Evolutionary conservation across 768 basidiomycete genomes (phyloP).

Genomic region (Russula virescens): DNA sequence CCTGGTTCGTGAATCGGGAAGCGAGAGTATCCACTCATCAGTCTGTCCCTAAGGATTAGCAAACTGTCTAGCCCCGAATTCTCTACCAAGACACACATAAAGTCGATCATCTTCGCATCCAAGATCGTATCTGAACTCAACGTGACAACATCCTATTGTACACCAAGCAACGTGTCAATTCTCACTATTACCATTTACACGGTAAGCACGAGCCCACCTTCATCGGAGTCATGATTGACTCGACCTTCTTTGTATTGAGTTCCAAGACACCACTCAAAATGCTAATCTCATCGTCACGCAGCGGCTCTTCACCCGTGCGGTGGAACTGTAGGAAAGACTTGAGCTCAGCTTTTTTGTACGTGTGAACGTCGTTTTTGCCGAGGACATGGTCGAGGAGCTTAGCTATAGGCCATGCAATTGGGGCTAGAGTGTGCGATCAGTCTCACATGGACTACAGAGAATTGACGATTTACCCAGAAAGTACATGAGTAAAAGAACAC

Average conservation of each 20-base stretch:
- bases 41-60: constrained; percentile 33
- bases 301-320: constrained; percentile 66
- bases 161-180: not conserved
- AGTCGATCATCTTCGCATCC: constrained; percentile 73
- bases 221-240: constrained; percentile 53
- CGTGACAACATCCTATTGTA: constrained; percentile 70
- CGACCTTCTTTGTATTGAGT: constrained; percentile 64
- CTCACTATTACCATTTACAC: not conserved
- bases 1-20: constrained; percentile 81
- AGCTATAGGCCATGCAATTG: constrained; percentile 54
- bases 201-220: constrained; percentile 30
- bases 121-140: constrained; percentile 72
- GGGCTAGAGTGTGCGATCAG: constrained; percentile 31
- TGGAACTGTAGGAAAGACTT: constrained; percentile 71
- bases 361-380: constrained; percentile 63
- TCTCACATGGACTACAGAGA: not conserved
- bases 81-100: constrained; percentile 46
- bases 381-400: constrained; percentile 76
- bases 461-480: constrained; percentile 35
- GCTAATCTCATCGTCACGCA: constrained; percentile 75
- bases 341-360: constrained; percentile 71
- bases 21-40: constrained; percentile 83
- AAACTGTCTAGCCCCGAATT: not conserved
- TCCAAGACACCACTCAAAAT: constrained; percentile 79
- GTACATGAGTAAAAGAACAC: constrained; percentile 48